Conservation (phyloP, 306 rosid species). For the Betula pendula region DNA sequence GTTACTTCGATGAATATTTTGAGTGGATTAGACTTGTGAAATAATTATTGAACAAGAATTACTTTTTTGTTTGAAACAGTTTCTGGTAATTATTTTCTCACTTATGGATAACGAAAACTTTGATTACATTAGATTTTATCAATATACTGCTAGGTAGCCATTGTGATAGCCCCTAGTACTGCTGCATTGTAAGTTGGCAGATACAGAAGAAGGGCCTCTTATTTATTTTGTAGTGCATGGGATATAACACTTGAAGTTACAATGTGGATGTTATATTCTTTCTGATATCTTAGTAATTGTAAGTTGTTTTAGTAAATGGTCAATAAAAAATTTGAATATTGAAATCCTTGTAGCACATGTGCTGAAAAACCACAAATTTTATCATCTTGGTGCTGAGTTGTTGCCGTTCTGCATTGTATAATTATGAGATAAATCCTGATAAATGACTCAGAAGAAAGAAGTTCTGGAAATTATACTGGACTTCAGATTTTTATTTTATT, state of each 20-base stretch:
- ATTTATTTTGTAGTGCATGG: conserved; percentile 6
- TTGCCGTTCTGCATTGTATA: not conserved
- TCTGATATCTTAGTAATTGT: not conserved
- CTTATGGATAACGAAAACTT: not conserved
- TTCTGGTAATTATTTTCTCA: not conserved
- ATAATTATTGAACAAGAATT: not conserved
- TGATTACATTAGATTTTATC: not conserved
- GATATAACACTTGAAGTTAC: not conserved
- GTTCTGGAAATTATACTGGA: not conserved
- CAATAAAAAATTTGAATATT: not conserved
- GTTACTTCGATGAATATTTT: not conserved
- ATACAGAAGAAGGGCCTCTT: not conserved
- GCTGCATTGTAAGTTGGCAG: not conserved
- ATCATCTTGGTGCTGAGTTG: not conserved
- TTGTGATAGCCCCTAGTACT: not conserved
- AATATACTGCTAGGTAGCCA: not conserved
- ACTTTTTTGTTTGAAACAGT: not conserved
- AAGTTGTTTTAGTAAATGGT: not conserved
- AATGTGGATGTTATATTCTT: not conserved
- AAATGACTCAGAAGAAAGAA: not conserved
- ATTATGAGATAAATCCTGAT: not conserved
- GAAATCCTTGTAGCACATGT: not conserved
- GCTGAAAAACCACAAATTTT: not conserved
- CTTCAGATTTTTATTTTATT: not conserved
- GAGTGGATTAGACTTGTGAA: not conserved